phyloP scores from a whole-genome alignment of 352 stramenopile species.

The Globisporangium recalcitrans region DNA sequence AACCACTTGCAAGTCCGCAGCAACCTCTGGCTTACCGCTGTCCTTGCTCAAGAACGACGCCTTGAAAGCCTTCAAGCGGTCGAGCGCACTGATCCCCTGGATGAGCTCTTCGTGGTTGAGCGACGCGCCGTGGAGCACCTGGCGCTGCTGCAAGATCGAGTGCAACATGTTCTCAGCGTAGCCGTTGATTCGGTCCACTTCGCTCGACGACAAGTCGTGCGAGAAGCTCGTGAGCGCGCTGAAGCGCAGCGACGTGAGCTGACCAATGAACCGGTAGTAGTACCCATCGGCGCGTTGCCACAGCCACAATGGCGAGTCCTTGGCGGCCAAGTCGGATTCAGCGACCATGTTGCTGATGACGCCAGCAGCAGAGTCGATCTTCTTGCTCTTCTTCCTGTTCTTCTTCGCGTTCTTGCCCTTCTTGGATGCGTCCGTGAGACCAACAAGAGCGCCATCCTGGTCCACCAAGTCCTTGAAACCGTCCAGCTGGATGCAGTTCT shows the following conservation, averaged over 20 bases:
- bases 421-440: slow-evolving; percentile 14
- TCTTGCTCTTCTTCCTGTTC: slow-evolving; percentile 23
- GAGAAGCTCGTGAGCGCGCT: slow-evolving; percentile 78
- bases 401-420: slow-evolving; percentile 28
- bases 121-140: slow-evolving; percentile 62
- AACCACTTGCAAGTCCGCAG: neutral
- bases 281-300: slow-evolving; percentile 85
- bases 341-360: slow-evolving; percentile 7
- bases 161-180: slow-evolving; percentile 90
- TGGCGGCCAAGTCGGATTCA: slow-evolving; percentile 19
- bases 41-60: slow-evolving; percentile 11
- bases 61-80: slow-evolving; percentile 44
- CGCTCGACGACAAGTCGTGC: slow-evolving; percentile 73
- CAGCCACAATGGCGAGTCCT: slow-evolving; percentile 70
- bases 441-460: slow-evolving; percentile 11
- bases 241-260: slow-evolving; percentile 76
- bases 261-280: slow-evolving; percentile 85
- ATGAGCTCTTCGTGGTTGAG: slow-evolving; percentile 72
- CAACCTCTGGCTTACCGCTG: neutral
- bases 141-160: slow-evolving; percentile 84
- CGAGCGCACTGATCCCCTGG: slow-evolving; percentile 39
- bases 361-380: slow-evolving; percentile 21
- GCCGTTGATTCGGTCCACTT: slow-evolving; percentile 85
- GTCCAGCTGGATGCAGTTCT: slow-evolving; percentile 80
- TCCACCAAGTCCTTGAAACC: slow-evolving; percentile 44